Percentiles rank a stretch among this genome's conserved stretches.
Evolutionary conservation across 192 early-diverging fungal species (phyloP).

Genomic region (Backusella liffmaniae): DNA sequence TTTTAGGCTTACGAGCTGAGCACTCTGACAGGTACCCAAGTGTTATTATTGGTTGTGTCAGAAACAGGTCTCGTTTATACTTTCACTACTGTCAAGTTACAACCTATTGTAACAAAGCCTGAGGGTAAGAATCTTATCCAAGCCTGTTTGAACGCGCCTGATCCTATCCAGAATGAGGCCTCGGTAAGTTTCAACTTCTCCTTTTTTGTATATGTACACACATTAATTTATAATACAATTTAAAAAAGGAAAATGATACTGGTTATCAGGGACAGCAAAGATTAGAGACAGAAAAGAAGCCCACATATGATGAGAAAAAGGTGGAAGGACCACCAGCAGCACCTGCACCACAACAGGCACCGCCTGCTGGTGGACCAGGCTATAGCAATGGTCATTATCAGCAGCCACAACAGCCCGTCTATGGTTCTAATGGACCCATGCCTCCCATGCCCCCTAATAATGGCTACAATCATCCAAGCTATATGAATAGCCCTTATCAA

Average conservation of each 20-base stretch:
- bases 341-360: background rate
- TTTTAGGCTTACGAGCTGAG: slow-evolving; percentile 84
- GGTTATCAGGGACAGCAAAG: background rate
- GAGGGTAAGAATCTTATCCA: slow-evolving; percentile 94
- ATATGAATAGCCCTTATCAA: slow-evolving; percentile 5
- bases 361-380: background rate
- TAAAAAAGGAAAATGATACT: slow-evolving; percentile 7
- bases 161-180: slow-evolving; percentile 31
- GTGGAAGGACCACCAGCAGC: background rate
- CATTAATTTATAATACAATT: background rate
- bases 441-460: slow-evolving; percentile 9
- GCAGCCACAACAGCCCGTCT: background rate
- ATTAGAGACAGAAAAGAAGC: slow-evolving; percentile 1
- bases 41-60: slow-evolving; percentile 87
- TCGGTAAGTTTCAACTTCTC: background rate
- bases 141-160: slow-evolving; percentile 84
- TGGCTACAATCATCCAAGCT: slow-evolving; percentile 9
- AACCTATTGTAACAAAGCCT: slow-evolving; percentile 86
- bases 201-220: background rate
- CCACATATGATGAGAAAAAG: slow-evolving; percentile 16
- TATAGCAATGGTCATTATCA: slow-evolving; percentile 7
- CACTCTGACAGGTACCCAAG: slow-evolving; percentile 94
- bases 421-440: slow-evolving; percentile 8
- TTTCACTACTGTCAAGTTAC: slow-evolving; percentile 91
- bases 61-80: slow-evolving; percentile 95